Conservation (phyloP, 257 asterid species). For the Eustoma russellianum region DNA sequence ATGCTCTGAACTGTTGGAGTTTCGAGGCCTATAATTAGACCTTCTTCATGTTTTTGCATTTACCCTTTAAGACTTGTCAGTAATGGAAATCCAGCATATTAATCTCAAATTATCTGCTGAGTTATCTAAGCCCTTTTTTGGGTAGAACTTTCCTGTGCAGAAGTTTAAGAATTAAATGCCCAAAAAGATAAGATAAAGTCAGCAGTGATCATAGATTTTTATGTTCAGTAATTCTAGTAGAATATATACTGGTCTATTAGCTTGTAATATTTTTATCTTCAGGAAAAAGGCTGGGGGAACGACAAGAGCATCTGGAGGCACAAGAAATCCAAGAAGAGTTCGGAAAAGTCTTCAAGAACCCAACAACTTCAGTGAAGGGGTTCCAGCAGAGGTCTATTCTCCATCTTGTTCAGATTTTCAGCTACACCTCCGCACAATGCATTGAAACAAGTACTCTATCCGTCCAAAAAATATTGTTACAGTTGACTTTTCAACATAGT, state of each 20-base stretch:
- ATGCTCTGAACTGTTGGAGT: not conserved
- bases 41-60: no score
- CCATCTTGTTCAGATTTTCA: constrained; percentile 1
- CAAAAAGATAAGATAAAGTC: not conserved
- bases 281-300: constrained; percentile 44
- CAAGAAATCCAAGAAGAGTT: constrained; percentile 47
- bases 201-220: not conserved
- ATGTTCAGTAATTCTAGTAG: constrained; percentile 23
- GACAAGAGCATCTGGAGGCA: constrained; percentile 23
- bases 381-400: constrained; percentile 50
- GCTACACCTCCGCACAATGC: not conserved
- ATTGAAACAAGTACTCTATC: not conserved
- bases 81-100: no score
- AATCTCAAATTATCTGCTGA: no score
- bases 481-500: no score
- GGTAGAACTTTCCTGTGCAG: no score
- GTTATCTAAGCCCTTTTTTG: no score
- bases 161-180: no score
- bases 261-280: constrained; percentile 12
- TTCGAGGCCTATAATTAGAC: not conserved
- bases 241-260: constrained; percentile 2
- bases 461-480: not conserved
- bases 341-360: constrained; percentile 51
- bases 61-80: no score
- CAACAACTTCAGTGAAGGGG: constrained; percentile 32